Evolutionary conservation across 345 rosid species (phyloP).

Genomic region (Eucalyptus erythrocorys): DNA sequence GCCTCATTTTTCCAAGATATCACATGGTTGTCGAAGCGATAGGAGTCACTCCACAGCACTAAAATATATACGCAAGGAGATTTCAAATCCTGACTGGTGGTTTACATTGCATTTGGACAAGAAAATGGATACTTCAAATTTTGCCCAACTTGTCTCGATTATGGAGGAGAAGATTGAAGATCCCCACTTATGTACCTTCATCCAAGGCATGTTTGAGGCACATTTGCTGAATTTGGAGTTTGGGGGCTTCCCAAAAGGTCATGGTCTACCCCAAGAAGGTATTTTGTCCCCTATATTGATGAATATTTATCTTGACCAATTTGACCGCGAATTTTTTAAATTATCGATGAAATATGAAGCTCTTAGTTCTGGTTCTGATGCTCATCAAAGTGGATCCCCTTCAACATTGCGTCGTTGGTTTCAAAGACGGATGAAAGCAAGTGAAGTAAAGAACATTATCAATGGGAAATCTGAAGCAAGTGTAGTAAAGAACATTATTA

Average conservation of each 20-base stretch:
- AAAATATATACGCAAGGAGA: conserved; percentile 55
- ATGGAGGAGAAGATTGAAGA: conserved; percentile 66
- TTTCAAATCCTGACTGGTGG: conserved; percentile 75
- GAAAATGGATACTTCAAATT: conserved; percentile 33
- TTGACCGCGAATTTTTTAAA: conserved; percentile 64
- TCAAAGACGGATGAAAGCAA: conserved; percentile 62
- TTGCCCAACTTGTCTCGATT: conserved; percentile 37
- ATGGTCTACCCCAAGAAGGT: conserved; percentile 98
- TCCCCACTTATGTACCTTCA: conserved; percentile 24
- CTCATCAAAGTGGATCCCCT: conserved; percentile 10
- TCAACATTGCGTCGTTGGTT: conserved; percentile 77
- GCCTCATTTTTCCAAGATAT: conserved; percentile 76
- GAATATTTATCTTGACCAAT: conserved; percentile 67
- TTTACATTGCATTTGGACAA: conserved; percentile 47
- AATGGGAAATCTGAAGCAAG: conserved; percentile 20
- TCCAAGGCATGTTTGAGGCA: conserved; percentile 63
- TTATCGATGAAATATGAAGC: conserved; percentile 80
- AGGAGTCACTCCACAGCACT: conserved; percentile 59
- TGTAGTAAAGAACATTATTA: conserved; percentile 1
- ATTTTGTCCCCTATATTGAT: conserved; percentile 63
- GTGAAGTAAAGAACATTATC: background rate
- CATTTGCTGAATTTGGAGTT: conserved; percentile 66
- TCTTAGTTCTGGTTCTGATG: conserved; percentile 17
- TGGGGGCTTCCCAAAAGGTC: conserved; percentile 88
- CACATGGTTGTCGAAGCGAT: conserved; percentile 91